These are phyloP conservation scores for Wickerhamomyces bovis DNA, from an alignment of 805 yeast genomes.

Conservation along the genomic window DNA sequence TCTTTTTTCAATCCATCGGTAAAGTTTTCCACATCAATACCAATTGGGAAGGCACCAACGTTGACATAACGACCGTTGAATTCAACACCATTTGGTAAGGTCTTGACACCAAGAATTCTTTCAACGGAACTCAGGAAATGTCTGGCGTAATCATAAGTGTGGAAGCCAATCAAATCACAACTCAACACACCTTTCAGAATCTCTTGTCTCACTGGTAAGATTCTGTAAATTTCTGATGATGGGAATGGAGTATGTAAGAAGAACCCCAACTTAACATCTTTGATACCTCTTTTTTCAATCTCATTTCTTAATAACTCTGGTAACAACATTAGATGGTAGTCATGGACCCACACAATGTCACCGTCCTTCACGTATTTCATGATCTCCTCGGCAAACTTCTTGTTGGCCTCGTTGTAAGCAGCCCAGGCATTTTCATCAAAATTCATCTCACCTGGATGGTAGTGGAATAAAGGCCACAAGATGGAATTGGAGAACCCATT, in stretches of 20 bases:
- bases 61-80: conserved; percentile 69
- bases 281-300: conserved; percentile 37
- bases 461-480: conserved; percentile 96
- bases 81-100: conserved; percentile 87
- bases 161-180: conserved; percentile 95
- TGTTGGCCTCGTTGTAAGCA: conserved; percentile 91
- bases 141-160: conserved; percentile 97
- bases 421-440: conserved; percentile 98
- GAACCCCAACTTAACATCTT: conserved; percentile 77
- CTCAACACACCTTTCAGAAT: conserved; percentile 86
- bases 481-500: conserved; percentile 94
- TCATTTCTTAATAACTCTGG: conserved; percentile 80
- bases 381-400: conserved; percentile 70
- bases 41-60: conserved; percentile 98
- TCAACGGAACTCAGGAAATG: conserved; percentile 90
- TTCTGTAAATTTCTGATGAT: conserved; percentile 90
- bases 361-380: conserved; percentile 66
- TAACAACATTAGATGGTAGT: conserved; percentile 90
- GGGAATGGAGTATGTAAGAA: conserved; percentile 98
- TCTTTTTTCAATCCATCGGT: conserved; percentile 65
- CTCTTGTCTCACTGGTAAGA: conserved; percentile 91
- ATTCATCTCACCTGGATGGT: conserved; percentile 98
- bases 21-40: conserved; percentile 92
- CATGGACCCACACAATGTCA: conserved; percentile 96
- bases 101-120: conserved; percentile 72